phyloP scores from a whole-genome alignment of 2,329 filamentous ascomycete species.

The Calonectria pseudoturangicola region DNA sequence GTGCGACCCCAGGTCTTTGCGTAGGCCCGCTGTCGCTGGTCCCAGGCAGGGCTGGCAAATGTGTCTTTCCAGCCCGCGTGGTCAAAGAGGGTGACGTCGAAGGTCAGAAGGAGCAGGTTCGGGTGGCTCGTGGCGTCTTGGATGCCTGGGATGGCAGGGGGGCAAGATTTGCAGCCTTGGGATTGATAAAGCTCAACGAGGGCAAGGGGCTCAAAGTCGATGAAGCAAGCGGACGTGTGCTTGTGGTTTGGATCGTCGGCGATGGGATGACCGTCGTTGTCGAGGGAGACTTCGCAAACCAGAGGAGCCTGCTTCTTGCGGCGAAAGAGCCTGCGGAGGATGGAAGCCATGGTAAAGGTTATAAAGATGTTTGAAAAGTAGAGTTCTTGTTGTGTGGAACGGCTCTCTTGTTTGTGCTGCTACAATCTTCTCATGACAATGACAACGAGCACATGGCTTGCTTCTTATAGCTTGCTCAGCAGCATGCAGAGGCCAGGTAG shows the following conservation, averaged over 20 bases:
- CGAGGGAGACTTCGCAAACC: constrained; percentile 56
- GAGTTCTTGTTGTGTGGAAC: background rate
- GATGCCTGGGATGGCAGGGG: constrained; percentile 57
- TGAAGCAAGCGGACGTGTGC: constrained; percentile 58
- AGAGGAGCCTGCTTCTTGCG: constrained; percentile 58
- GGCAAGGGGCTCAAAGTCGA: constrained; percentile 58
- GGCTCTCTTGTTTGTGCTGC: background rate
- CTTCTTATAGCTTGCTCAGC: constrained; percentile 1
- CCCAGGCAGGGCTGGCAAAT: constrained; percentile 54
- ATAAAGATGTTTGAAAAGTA: background rate
- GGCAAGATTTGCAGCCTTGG: constrained; percentile 59
- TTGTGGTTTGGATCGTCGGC: constrained; percentile 56
- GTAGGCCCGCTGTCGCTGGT: constrained; percentile 60
- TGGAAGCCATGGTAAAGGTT: constrained; percentile 35
- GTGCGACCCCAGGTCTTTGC: constrained; percentile 56
- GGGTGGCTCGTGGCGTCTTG: constrained; percentile 54
- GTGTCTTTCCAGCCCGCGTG: constrained; percentile 60
- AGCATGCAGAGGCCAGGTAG: background rate
- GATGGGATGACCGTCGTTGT: constrained; percentile 50
- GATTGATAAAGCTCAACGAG: constrained; percentile 61
- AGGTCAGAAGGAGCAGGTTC: constrained; percentile 58
- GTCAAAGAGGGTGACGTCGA: constrained; percentile 60
- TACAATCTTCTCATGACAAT: background rate
- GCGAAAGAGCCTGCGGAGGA: constrained; percentile 53
- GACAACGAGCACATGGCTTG: background rate